Base-by-base conservation (phyloP, 2,329 filamentous ascomycete genomes). In the Cladosporium phlei region DNA sequence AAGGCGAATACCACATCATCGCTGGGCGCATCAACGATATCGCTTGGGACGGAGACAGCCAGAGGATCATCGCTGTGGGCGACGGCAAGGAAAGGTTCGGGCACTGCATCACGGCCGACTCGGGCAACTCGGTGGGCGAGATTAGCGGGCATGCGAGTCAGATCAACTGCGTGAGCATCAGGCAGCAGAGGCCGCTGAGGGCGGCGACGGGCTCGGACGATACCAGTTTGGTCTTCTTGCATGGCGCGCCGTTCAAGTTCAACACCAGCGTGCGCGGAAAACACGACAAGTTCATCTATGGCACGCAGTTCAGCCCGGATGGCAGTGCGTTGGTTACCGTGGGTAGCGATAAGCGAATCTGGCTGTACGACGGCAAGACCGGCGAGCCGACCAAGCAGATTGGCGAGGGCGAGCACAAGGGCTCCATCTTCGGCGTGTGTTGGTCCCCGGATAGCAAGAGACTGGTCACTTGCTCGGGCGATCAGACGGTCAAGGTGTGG, bases 241-340 rank as follows among this genome's bases (percentile, higher is more conserved):
- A 96, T 61, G 91, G 93, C 5, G 86, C 86, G 0, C 93, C 93
- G 0, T 98, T 96, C 76, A 96, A 95, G 66, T 97, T 95, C 74
- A 87, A 89, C 63, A 83, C 77, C n/a, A 91, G 89, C 66, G 75
- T 84, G 38, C 75, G 83, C 51, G 83, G 79, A 14, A 77, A 88
- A 60, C 93, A 98, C 67, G 86, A 83, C 61, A 88, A 90, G 51
- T 97, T 94, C 65, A 82, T 97, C 14, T 86, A 91, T 59, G 89
- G 86, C 21, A 81, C 89, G 4, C 86, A 83, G 2, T 98, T 96
- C 67, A 91, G 88, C 21, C 91, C 91, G 0, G 90, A 97, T 63
- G 93, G 93, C 37, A 81, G 75, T 30, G 73, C 75, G 28, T 73
- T 98, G 51, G 86, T 93, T 25, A 95, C 86, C 43, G 91, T 96